These are phyloP conservation scores for Albatrellus ellisii DNA, from an alignment of 768 basidiomycete species.

Conservation along the genomic window DNA sequence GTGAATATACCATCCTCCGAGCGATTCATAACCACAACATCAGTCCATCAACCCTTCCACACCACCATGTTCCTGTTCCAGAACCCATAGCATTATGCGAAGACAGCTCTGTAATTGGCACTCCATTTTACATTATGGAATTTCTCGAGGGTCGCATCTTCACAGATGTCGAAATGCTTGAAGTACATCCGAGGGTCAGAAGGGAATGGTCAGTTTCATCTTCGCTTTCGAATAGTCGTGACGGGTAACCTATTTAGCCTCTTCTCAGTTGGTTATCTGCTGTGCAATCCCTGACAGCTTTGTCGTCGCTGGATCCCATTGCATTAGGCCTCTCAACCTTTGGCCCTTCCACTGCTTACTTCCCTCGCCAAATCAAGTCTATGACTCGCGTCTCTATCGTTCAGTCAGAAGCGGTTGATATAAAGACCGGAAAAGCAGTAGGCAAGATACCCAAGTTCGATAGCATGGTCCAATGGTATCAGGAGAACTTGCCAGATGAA, in stretches of 20 bases:
- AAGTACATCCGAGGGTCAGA: constrained; percentile 46
- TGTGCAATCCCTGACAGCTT: constrained; percentile 51
- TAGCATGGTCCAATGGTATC: constrained; percentile 69
- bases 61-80: constrained; percentile 67
- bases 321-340: constrained; percentile 58
- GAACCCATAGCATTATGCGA: constrained; percentile 75
- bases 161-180: constrained; percentile 68
- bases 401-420: constrained; percentile 57
- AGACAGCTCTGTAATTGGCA: constrained; percentile 66
- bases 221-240: background rate
- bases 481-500: constrained; percentile 64
- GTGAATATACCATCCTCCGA: constrained; percentile 74
- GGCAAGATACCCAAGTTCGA: constrained; percentile 70
- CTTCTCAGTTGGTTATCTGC: constrained; percentile 69
- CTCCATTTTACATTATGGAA: constrained; percentile 95
- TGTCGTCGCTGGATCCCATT: constrained; percentile 50
- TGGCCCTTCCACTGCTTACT: constrained; percentile 70
- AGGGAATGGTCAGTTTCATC: constrained; percentile 47
- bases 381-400: constrained; percentile 69
- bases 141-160: constrained; percentile 92
- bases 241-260: background rate
- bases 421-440: constrained; percentile 42
- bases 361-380: constrained; percentile 88
- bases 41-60: constrained; percentile 31
- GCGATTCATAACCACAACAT: constrained; percentile 69